phyloP scores from a whole-genome alignment of 768 basidiomycete species.

The Crepidotus variabilis region DNA sequence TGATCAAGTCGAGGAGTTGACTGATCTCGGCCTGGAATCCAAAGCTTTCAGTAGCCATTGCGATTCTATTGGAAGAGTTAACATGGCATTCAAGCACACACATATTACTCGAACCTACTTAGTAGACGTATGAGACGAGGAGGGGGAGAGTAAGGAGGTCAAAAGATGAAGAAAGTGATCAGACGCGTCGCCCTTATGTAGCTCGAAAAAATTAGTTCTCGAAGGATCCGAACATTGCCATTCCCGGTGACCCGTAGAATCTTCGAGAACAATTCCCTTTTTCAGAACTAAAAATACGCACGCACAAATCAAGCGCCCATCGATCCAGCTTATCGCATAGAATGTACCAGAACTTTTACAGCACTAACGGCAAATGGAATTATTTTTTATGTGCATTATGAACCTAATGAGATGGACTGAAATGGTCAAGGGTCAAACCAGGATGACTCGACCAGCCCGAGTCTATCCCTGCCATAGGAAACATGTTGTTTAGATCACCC shows the following conservation, averaged over 20 bases:
- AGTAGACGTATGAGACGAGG: neutral
- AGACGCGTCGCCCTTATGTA: conserved; percentile 31
- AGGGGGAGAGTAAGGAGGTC: conserved; percentile 17
- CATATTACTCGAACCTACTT: conserved; percentile 13
- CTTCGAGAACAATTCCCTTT: conserved; percentile 34
- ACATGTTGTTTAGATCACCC: too few relatives aligned
- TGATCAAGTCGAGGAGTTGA: conserved; percentile 97
- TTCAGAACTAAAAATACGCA: conserved; percentile 9
- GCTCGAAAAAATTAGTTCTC: conserved; percentile 36
- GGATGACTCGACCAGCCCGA: too few relatives aligned
- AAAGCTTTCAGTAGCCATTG: conserved; percentile 82
- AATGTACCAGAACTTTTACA: neutral
- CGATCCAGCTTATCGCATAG: neutral
- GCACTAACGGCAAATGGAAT: neutral
- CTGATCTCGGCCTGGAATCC: conserved; percentile 99
- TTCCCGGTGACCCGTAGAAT: conserved; percentile 36
- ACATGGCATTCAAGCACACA: conserved; percentile 4
- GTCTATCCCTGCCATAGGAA: too few relatives aligned
- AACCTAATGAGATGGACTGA: too few relatives aligned
- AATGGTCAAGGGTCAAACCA: too few relatives aligned
- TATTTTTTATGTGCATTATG: neutral
- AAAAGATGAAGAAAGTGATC: conserved; percentile 18
- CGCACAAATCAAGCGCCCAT: conserved; percentile 8
- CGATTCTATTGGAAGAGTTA: conserved; percentile 15
- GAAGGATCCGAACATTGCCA: conserved; percentile 48